A percentile compares a stretch with the other conserved stretches of the same genome.
Evolutionary conservation across 1,284 basidiomycete species (phyloP).

Genomic region (Sanghuangporus weigelae): DNA sequence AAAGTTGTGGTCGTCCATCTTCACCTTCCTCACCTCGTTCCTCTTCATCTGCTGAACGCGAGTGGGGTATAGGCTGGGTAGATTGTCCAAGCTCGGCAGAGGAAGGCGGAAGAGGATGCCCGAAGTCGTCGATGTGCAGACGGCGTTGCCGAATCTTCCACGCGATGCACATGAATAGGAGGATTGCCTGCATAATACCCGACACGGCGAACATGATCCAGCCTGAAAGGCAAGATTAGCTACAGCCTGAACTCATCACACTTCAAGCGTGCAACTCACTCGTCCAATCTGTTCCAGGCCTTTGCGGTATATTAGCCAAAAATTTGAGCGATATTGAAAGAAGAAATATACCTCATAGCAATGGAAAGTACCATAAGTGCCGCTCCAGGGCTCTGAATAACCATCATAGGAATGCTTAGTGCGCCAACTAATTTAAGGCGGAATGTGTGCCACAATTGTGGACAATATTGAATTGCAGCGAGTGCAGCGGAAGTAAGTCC

Average conservation of each 20-base stretch:
- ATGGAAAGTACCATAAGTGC: constrained; percentile 86
- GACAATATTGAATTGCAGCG: constrained; percentile 82
- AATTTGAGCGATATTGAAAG: constrained; percentile 15
- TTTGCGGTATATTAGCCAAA: constrained; percentile 19
- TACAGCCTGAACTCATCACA: constrained; percentile 6
- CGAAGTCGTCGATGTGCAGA: constrained; percentile 91
- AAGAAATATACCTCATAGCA: constrained; percentile 50
- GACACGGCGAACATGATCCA: constrained; percentile 87
- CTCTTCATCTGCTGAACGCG: background rate
- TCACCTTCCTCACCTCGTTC: background rate
- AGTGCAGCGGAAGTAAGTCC: constrained; percentile 79
- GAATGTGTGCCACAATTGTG: constrained; percentile 83
- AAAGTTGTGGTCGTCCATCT: background rate
- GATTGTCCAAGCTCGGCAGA: background rate
- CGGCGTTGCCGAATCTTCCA: constrained; percentile 76
- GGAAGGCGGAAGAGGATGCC: constrained; percentile 45
- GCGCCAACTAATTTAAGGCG: constrained; percentile 81
- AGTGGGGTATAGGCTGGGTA: background rate
- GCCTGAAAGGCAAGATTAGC: constrained; percentile 34
- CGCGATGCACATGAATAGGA: constrained; percentile 75
- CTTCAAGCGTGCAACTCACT: constrained; percentile 38
- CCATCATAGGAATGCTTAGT: constrained; percentile 91
- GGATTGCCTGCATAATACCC: constrained; percentile 77
- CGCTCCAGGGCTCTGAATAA: constrained; percentile 89
- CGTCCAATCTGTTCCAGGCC: constrained; percentile 84